Evolutionary conservation across 495 filamentous ascomycete genomes (phyloP), one percentile per base, ranked within the genome.

Genomic region (Viridothelium virens): DNA sequence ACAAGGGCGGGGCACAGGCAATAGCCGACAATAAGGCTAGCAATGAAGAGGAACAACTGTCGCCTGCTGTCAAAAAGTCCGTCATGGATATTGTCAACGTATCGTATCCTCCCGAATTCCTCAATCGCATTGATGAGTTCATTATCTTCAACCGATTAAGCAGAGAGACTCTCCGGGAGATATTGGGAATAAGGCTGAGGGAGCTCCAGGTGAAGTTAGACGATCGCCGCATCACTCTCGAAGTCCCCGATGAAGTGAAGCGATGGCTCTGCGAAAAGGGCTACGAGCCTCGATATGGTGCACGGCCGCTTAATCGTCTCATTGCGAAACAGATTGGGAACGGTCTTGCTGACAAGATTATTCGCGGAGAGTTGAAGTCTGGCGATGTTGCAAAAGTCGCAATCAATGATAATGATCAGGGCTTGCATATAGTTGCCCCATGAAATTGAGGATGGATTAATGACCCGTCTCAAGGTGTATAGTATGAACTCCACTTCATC

Each of bases 101-200:
- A 71, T 79, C 79, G 11, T 96, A 97, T 74, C 83, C 92, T 4
- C 94, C 95, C 12, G 93, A 97, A 74, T 98, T 97, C 80, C 82
- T 97, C 63, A 97, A 98, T 77, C 85, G 94, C 6, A 90, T 97
- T 63, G 94, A 97, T 76, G 92, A 95, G 64, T 96, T 97, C 79
- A 96, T 97, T 75, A 80, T 97, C 72, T 97, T 97, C 83, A 89
- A 88, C 73, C 84, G 92, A 9, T 84, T 97, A 2, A 91, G 89
- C 0, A 78, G 81, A 25, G 80, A 83, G 34, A 91, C 94, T 56
- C 84, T 97, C 36, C 80, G 91, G 6, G 94, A 95, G 70, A 97
- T 97, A 63, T 91, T 97, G 61, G 90, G 97, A 70, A 96, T 97
- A 65, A 85, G 94, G 62, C 79, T 97, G 44, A 85, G 82, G 63